These are phyloP conservation scores for Vitis amurensis DNA, from an alignment of 164 flowering plant genomes.

Conservation along the genomic window DNA sequence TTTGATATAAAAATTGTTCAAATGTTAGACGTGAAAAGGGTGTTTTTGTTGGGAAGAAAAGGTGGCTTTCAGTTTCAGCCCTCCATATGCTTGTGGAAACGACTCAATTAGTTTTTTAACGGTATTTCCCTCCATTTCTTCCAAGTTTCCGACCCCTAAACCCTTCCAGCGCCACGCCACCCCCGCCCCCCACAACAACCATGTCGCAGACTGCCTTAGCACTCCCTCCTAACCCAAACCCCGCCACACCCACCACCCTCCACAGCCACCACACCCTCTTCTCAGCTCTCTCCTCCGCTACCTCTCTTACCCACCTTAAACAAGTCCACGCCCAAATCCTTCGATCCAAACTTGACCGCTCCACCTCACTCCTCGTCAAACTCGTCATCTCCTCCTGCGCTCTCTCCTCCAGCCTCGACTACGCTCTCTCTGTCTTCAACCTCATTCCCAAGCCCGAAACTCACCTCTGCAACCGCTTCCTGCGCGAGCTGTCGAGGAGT, in stretches of 20 bases:
- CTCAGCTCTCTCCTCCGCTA: conserved; percentile 32
- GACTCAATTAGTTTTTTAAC: no score
- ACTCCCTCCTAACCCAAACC: conserved; percentile 15
- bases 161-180: not conserved
- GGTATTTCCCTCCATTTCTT: no score
- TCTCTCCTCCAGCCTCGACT: conserved; percentile 43
- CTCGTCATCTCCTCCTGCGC: conserved; percentile 35
- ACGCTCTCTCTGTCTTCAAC: conserved; percentile 54
- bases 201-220: conserved; percentile 22
- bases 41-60: no score
- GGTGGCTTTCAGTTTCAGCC: no score
- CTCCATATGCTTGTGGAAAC: no score
- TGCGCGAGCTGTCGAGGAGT: conserved; percentile 48
- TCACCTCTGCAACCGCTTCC: conserved; percentile 28
- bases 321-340: conserved; percentile 61
- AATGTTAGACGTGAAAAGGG: no score
- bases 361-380: conserved; percentile 27
- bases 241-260: conserved; percentile 13
- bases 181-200: not conserved
- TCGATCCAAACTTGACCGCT: conserved; percentile 24
- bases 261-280: conserved; percentile 17
- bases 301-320: conserved; percentile 49
- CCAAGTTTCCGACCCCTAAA: no score
- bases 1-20: no score
- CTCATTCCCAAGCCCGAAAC: conserved; percentile 27